phyloP scores from a whole-genome alignment of 1,284 basidiomycete genomes.

The Fistulinella cinereoalba region DNA sequence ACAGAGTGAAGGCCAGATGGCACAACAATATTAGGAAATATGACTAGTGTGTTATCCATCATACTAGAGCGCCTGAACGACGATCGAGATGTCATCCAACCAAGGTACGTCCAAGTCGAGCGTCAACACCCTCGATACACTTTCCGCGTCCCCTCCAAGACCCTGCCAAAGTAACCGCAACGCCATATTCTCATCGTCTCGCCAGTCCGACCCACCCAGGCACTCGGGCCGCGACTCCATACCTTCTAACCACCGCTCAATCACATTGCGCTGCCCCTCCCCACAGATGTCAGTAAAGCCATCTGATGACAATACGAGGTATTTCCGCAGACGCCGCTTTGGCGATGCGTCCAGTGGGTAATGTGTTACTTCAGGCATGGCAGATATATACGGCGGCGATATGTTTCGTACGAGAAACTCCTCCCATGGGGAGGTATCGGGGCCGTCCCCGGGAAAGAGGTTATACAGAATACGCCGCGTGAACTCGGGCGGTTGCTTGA shows the following conservation, averaged over 20 bases:
- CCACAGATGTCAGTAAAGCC: slow-evolving; percentile 64
- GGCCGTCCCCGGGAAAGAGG: slow-evolving; percentile 55
- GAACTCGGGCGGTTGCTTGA: slow-evolving; percentile 68
- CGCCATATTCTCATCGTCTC: slow-evolving; percentile 36
- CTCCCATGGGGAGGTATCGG: slow-evolving; percentile 60
- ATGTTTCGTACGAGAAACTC: slow-evolving; percentile 58
- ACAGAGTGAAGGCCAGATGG: no score
- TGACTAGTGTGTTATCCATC: background rate
- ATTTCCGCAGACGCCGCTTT: slow-evolving; percentile 39
- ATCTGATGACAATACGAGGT: slow-evolving; percentile 63
- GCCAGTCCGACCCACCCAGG: background rate
- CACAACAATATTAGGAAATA: background rate
- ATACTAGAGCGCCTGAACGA: slow-evolving; percentile 47
- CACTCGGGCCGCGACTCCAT: slow-evolving; percentile 14
- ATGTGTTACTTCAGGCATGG: slow-evolving; percentile 60
- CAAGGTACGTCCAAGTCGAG: slow-evolving; percentile 63
- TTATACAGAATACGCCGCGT: slow-evolving; percentile 67
- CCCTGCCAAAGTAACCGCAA: slow-evolving; percentile 54
- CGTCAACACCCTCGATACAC: slow-evolving; percentile 60
- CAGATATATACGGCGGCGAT: slow-evolving; percentile 68
- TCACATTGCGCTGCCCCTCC: slow-evolving; percentile 42
- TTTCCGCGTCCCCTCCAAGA: slow-evolving; percentile 55
- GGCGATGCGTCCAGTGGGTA: slow-evolving; percentile 40
- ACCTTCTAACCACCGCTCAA: slow-evolving; percentile 44
- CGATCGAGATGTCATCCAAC: slow-evolving; percentile 69